A percentile compares a stretch with the other conserved stretches of the same genome.
Conservation (phyloP, 345 rosid genomes). For the Murraya koenigii region DNA sequence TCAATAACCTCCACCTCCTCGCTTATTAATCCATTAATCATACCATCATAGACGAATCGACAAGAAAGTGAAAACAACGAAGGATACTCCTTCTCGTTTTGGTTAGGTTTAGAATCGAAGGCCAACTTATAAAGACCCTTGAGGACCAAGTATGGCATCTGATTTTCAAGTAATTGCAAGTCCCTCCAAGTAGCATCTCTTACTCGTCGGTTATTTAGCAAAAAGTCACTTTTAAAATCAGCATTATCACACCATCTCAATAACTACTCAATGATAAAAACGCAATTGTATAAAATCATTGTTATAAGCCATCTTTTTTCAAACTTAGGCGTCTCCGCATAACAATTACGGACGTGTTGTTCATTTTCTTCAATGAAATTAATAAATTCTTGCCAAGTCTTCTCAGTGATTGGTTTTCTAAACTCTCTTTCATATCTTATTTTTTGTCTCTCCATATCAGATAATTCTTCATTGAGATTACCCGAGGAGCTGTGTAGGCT, state of each 20-base stretch:
- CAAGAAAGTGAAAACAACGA: neutral
- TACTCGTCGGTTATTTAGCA: conserved; percentile 5
- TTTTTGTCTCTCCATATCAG: neutral
- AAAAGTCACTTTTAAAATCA: neutral
- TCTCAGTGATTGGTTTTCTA: neutral
- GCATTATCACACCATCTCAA: neutral
- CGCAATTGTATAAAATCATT: neutral
- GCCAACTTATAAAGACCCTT: neutral
- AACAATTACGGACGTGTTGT: neutral
- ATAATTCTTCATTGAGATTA: neutral
- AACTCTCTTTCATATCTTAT: conserved; percentile 10
- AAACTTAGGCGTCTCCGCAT: neutral
- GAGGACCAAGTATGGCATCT: conserved; percentile 6
- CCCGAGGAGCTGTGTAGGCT: neutral
- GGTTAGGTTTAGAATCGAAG: neutral
- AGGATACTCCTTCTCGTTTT: neutral
- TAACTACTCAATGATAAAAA: conserved; percentile 17
- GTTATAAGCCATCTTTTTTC: neutral
- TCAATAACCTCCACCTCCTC: neutral
- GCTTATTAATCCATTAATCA: neutral
- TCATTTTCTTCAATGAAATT: neutral
- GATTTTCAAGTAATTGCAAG: conserved; percentile 17
- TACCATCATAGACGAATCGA: neutral
- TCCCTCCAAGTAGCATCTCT: conserved; percentile 5
- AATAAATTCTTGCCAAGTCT: neutral